Percentiles rank a stretch among this genome's conserved stretches.
Evolutionary conservation across 2,329 filamentous ascomycete species (phyloP).

Genomic region (Xenosphaeropsis pyriputrescens): DNA sequence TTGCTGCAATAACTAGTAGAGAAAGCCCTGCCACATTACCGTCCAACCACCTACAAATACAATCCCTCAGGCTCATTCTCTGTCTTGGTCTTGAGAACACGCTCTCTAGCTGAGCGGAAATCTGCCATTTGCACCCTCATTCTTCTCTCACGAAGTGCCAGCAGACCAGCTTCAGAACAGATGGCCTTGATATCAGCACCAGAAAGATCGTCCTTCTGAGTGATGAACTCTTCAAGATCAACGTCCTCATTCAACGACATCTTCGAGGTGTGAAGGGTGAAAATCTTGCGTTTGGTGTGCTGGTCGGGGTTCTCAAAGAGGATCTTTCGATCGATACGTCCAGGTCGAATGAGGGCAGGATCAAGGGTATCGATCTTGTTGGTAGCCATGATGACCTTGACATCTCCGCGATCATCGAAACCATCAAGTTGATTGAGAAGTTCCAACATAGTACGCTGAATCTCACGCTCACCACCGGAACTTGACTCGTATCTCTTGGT

Average conservation of each 20-base stretch:
- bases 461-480: constrained; percentile 90
- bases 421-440: constrained; percentile 96
- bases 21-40: neutral
- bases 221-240: constrained; percentile 97
- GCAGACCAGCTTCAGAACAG: constrained; percentile 88
- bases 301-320: constrained; percentile 56
- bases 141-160: constrained; percentile 84
- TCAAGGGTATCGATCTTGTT: constrained; percentile 99
- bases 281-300: constrained; percentile 95
- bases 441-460: constrained; percentile 97
- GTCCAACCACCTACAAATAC: constrained; percentile 62
- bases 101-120: constrained; percentile 82
- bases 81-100: constrained; percentile 94
- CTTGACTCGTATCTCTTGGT: constrained; percentile 98
- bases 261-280: constrained; percentile 94
- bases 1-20: neutral
- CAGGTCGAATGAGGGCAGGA: constrained; percentile 87
- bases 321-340: constrained; percentile 98
- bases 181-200: constrained; percentile 99
- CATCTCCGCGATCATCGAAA: constrained; percentile 95
- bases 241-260: constrained; percentile 95
- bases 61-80: constrained; percentile 96
- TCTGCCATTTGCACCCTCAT: constrained; percentile 99
- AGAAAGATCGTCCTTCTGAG: constrained; percentile 92
- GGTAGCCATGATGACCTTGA: constrained; percentile 99